phyloP scores from a whole-genome alignment of 192 early-diverging fungal species.

The Coemansia brasiliensis region DNA sequence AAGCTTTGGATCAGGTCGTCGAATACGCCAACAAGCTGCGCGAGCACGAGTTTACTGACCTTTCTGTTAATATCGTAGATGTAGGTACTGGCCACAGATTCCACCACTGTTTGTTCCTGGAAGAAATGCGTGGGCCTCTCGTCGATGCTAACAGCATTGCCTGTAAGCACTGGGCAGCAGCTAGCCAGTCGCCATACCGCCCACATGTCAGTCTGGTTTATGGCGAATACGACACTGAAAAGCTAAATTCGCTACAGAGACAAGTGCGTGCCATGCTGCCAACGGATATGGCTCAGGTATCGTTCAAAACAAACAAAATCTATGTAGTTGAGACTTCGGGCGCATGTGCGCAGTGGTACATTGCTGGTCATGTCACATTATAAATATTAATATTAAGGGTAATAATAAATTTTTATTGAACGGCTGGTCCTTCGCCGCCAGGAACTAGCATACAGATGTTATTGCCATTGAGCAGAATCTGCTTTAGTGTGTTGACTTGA shows the following conservation, averaged over 20 bases:
- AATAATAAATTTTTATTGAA: background rate
- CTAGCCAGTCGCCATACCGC: constrained; percentile 11
- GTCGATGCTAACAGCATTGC: constrained; percentile 22
- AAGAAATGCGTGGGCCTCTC: constrained; percentile 11
- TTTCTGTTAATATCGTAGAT: constrained; percentile 10
- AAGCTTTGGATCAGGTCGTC: constrained; percentile 15
- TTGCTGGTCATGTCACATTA: constrained; percentile 24
- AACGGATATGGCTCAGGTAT: constrained; percentile 11
- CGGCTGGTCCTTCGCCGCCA: constrained; percentile 27
- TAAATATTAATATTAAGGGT: background rate
- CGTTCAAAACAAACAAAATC: constrained; percentile 27
- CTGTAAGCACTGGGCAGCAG: constrained; percentile 24
- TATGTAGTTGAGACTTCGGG: constrained; percentile 27
- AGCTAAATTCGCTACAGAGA: constrained; percentile 1
- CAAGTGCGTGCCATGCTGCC: constrained; percentile 16
- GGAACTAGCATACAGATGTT: constrained; percentile 92
- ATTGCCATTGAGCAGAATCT: constrained; percentile 95
- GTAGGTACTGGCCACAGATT: constrained; percentile 20
- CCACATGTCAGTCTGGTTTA: constrained; percentile 46
- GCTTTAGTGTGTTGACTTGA: constrained; percentile 75
- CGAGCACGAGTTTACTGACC: constrained; percentile 8
- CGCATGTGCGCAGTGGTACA: constrained; percentile 27
- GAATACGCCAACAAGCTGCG: constrained; percentile 13
- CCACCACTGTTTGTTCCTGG: constrained; percentile 37
- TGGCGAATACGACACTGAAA: constrained; percentile 7